Base-by-base conservation (phyloP, 164 flowering plant genomes). In the Sedum album region DNA sequence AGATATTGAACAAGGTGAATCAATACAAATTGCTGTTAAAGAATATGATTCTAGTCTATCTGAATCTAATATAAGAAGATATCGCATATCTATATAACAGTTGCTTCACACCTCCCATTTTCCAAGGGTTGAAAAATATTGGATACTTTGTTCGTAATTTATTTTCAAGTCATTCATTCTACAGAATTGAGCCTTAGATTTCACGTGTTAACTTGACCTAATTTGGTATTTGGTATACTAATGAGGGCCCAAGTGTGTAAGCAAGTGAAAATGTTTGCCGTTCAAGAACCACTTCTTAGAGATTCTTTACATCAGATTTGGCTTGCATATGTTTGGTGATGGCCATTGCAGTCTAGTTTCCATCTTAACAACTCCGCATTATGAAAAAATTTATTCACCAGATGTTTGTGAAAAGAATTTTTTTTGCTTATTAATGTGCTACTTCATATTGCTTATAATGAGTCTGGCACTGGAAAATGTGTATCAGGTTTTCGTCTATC, bases 401-500 rank as follows among this genome's bases (percentile, higher is more conserved):
- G 25, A 51, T n/a, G 25, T 51, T 25, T 23, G 60, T 25, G 30
- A 55, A 55, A 15, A 26, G 14, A 0, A 55, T 49, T 17, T 23
- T 26, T 1, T 0, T 21, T n/a, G 25, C 25, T 2, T 7, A 25
- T 55, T 25, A 8, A 25, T 7, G 30, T 55, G 10, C 2, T 55
- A 4, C n/a, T 26, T 2, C 11, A 55, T 55, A 55, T 55, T 55
- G 25, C 31, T 8, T 55, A 2, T 15, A 14, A 25, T 21, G 60
- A 51, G 10, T 8, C 31, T 55, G 31, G 25, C 11, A 1, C 60
- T 25, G 31, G 30, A 55, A 55, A 21, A 2, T 21, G 10, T 55
- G 60, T 67, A 18, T 31, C 85, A 93, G 98, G 95, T 94, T 67
- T 85, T 81, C 69, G 72, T 94, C n/a, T n/a, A n/a, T n/a, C n/a